Conservation (phyloP, 73 alveolate genomes). For the Paramecium pentaurelia region DNA sequence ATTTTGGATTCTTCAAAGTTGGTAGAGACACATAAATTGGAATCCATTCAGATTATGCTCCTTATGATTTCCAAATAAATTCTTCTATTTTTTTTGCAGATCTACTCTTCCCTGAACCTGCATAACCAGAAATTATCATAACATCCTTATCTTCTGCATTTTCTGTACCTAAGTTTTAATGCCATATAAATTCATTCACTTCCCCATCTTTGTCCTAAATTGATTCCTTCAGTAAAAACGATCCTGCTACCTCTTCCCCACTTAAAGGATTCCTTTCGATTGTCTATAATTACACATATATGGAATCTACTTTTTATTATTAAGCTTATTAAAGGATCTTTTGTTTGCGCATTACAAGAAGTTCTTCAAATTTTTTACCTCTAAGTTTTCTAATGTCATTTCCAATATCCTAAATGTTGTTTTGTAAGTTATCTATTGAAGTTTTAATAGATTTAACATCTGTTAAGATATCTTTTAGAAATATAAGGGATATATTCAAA, state of each 20-base stretch:
- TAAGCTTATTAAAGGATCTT: not conserved
- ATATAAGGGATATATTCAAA: not conserved
- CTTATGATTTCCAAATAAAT: not conserved
- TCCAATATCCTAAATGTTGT: not conserved
- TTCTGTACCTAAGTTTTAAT: not conserved
- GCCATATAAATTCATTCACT: not conserved
- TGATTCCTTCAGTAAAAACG: not conserved
- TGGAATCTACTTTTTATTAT: not conserved
- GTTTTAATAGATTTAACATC: not conserved
- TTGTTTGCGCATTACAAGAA: not conserved
- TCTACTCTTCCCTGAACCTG: slow-evolving; percentile 7
- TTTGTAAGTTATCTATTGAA: not conserved
- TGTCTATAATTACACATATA: not conserved
- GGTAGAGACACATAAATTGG: not conserved
- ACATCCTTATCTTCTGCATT: not conserved
- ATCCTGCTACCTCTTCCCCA: not conserved
- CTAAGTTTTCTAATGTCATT: not conserved
- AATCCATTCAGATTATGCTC: not conserved
- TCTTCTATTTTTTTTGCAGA: not conserved
- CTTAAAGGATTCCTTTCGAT: not conserved
- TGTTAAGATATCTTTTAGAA: not conserved
- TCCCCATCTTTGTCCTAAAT: not conserved
- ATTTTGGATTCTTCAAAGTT: not conserved
- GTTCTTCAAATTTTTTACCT: not conserved
- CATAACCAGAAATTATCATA: not conserved